Evolutionary conservation across 2,329 filamentous ascomycete species (phyloP), one percentile per base, ranked within the genome.

Genomic region (Penicillium brevicompactum): DNA sequence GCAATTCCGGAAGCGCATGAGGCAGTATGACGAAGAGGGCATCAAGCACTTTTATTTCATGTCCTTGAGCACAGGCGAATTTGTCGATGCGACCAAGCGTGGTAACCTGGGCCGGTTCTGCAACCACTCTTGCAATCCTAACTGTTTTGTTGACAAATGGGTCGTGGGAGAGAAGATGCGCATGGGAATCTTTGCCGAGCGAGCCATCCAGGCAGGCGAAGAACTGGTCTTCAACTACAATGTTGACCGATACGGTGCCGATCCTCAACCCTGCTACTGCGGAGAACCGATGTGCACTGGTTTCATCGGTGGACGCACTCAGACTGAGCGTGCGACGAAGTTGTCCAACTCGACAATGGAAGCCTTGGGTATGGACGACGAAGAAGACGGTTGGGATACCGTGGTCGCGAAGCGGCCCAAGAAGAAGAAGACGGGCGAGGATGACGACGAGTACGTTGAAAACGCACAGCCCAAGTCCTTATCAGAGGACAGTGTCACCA

Each of bases 31-130:
- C 70, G 84, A 94, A 46, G 91, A 97, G 73, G 92, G 92, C 58
- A 97, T 99, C 82, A 96, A 95, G 74, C 94, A 99, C 76, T 99
- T 99, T 74, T 99, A 99, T 77, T 99, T 99, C 80, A 99, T 99
- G 94, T 97, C 94, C 27, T 86, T 99, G 59, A 96, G 87, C 70
- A 96, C 96, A 74, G 90, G 87, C 68, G 94, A 97, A 74, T 99
- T 97, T 70, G 92, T 99, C 56, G 94, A 99, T 76, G 94, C 94
- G 21, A 99, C 94, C 9, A 96, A 94, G 72, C 96, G 91, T 73
- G 94, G 94, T 48, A 97, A 97, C 65, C 84, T 99, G 5, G 94
- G 92, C 49, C 88, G 94, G 30, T 99, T 99, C 71, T 99, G 94
- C 84, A 99, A 99, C 70, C 94, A 99, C 74, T 97, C 94, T 8